Percentiles rank a stretch among this genome's conserved stretches.
Conservation (phyloP, 148 eudicot species). For the Diospyros kaki region DNA sequence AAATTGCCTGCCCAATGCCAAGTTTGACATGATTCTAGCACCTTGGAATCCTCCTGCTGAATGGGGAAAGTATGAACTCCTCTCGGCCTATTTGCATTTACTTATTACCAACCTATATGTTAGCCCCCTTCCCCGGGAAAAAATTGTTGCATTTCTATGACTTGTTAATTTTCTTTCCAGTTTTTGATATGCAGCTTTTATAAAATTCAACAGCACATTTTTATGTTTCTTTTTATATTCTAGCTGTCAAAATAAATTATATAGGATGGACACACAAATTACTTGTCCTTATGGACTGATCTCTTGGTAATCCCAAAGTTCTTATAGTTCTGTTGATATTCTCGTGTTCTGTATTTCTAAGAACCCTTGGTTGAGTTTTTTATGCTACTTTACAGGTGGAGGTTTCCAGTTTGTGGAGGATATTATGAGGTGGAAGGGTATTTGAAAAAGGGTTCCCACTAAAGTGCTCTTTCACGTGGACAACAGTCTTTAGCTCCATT, state of each 20-base stretch:
- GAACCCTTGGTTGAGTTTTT: too few species aligned
- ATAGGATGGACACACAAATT: too few species aligned
- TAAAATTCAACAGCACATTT: not conserved
- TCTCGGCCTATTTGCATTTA: constrained; percentile 17
- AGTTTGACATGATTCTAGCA: constrained; percentile 90
- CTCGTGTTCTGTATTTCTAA: too few species aligned
- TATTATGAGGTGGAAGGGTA: not conserved
- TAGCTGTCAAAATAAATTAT: not conserved
- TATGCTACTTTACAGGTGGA: too few species aligned
- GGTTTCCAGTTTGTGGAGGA: too few species aligned
- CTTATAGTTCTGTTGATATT: too few species aligned
- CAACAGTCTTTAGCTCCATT: too few species aligned
- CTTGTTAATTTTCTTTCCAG: too few species aligned
- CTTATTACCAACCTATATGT: not conserved
- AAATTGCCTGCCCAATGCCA: constrained; percentile 87
- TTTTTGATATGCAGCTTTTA: not conserved
- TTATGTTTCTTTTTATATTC: not conserved
- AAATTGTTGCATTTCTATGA: not conserved
- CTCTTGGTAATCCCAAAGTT: too few species aligned
- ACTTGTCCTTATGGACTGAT: too few species aligned
- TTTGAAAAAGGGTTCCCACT: not conserved
- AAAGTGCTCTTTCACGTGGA: not conserved
- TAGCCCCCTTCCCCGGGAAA: not conserved
- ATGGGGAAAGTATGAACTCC: constrained; percentile 91
- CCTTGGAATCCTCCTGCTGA: constrained; percentile 99